Percentiles rank a stretch among this genome's conserved stretches.
These are phyloP conservation scores for Aspergillus persii DNA, from an alignment of 2,329 filamentous ascomycete genomes.

Conservation along the genomic window DNA sequence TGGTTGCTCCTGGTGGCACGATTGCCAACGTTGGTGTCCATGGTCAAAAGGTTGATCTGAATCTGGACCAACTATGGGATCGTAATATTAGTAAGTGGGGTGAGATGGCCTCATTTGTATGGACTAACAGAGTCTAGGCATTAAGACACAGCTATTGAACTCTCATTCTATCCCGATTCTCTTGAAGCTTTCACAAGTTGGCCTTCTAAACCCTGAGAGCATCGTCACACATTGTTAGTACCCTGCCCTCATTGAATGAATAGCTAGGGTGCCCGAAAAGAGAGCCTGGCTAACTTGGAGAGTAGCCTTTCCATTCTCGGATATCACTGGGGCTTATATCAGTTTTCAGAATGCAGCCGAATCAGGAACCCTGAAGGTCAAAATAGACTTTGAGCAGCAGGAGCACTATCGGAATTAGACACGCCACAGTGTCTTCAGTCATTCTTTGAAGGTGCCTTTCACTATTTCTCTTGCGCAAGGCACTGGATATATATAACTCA, in stretches of 20 bases:
- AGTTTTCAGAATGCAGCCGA: conserved; percentile 19
- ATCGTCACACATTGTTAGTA: conserved; percentile 24
- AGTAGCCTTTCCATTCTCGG: conserved; percentile 15
- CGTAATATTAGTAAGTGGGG: conserved; percentile 51
- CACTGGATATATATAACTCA: too few relatives aligned
- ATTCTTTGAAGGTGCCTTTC: too few relatives aligned
- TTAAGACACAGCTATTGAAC: conserved; percentile 25
- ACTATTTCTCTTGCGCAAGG: too few relatives aligned
- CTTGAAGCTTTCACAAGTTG: conserved; percentile 16
- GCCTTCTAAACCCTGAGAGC: conserved; percentile 13
- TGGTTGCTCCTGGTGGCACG: conserved; percentile 54
- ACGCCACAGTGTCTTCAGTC: neutral
- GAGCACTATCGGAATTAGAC: neutral
- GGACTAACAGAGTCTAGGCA: conserved; percentile 9
- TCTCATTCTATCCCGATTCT: conserved; percentile 17
- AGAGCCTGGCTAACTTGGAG: neutral
- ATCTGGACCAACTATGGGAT: conserved; percentile 55
- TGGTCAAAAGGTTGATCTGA: conserved; percentile 52
- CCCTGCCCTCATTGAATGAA: neutral
- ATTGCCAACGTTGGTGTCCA: conserved; percentile 61
- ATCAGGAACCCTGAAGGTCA: conserved; percentile 20
- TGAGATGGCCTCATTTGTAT: neutral
- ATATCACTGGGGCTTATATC: conserved; percentile 14
- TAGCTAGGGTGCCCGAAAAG: too few relatives aligned
- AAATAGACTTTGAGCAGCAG: conserved; percentile 16